Percentiles rank a stretch among this genome's conserved stretches.
Conservation (phyloP, 2,329 filamentous ascomycete species). For the Colletotrichum echinochloae region DNA sequence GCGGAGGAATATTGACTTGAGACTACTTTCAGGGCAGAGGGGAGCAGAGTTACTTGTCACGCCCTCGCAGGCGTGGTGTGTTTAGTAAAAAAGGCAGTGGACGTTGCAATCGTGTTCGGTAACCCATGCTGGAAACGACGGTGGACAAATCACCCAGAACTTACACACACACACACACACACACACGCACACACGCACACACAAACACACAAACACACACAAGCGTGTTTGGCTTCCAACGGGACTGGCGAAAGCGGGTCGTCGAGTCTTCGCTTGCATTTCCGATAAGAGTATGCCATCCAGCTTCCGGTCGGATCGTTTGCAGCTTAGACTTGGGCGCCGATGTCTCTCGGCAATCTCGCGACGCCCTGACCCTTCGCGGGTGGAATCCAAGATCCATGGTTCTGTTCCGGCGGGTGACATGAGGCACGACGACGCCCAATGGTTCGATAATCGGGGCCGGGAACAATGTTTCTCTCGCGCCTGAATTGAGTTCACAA, state of each 20-base stretch:
- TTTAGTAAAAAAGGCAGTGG: constrained; percentile 4
- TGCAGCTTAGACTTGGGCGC: not conserved
- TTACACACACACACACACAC: not conserved
- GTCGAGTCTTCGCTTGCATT: not conserved
- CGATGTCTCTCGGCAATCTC: constrained; percentile 35
- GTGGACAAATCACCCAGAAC: not conserved
- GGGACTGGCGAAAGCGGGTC: not conserved
- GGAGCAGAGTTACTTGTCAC: not conserved
- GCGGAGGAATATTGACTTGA: constrained; percentile 18
- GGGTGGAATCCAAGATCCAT: not conserved
- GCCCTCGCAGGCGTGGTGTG: not conserved
- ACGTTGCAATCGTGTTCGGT: constrained; percentile 5
- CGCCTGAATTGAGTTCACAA: constrained; percentile 1
- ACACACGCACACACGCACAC: not conserved
- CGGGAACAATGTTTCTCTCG: not conserved
- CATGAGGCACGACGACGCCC: not conserved
- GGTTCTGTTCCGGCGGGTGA: not conserved
- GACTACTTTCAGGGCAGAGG: not conserved
- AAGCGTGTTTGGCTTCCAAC: not conserved
- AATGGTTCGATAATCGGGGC: not conserved
- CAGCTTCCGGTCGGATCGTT: not conserved
- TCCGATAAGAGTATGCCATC: not conserved
- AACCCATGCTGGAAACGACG: not conserved
- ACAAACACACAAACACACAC: not conserved
- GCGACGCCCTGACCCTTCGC: constrained; percentile 9